Percentiles rank a stretch among this genome's conserved stretches.
Conservation (phyloP, 495 filamentous ascomycete genomes). For the Hypoxylon rickii region DNA sequence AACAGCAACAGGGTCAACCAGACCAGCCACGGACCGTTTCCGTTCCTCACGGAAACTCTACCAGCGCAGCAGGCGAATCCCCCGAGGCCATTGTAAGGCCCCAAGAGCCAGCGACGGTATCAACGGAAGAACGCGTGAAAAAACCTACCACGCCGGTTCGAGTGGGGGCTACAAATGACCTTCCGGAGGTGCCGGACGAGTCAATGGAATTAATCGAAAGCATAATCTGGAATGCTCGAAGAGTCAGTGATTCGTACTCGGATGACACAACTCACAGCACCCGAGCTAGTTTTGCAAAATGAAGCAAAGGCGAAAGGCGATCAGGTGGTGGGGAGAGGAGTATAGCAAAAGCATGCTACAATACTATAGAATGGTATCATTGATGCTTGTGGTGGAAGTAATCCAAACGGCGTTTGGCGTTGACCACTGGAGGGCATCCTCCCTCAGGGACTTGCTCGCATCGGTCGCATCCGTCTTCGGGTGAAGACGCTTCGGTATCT, state of each 20-base stretch:
- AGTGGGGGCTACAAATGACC: constrained; percentile 22
- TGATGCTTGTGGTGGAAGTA: neutral
- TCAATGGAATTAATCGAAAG: constrained; percentile 55
- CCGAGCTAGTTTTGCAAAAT: neutral
- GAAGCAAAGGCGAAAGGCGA: neutral
- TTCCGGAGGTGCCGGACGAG: constrained; percentile 48
- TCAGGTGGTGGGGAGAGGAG: neutral
- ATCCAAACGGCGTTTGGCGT: constrained; percentile 28
- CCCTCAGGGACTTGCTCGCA: neutral
- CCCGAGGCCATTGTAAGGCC: constrained; percentile 1
- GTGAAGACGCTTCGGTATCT: constrained; percentile 1
- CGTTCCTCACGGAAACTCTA: constrained; percentile 13
- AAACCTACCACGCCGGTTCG: constrained; percentile 12
- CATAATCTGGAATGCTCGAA: constrained; percentile 47
- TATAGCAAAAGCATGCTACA: constrained; percentile 17
- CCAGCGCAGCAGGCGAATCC: constrained; percentile 3
- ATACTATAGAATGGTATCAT: neutral
- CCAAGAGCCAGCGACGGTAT: constrained; percentile 1
- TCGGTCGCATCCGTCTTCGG: neutral
- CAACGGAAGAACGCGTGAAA: constrained; percentile 1
- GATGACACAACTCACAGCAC: neutral
- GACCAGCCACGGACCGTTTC: constrained; percentile 13
- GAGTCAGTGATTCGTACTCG: constrained; percentile 29
- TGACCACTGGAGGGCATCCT: constrained; percentile 4
- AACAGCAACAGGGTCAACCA: constrained; percentile 38